Evolutionary conservation across 352 stramenopile genomes (phyloP).

Genomic region (Globisporangium cylindrosporum): DNA sequence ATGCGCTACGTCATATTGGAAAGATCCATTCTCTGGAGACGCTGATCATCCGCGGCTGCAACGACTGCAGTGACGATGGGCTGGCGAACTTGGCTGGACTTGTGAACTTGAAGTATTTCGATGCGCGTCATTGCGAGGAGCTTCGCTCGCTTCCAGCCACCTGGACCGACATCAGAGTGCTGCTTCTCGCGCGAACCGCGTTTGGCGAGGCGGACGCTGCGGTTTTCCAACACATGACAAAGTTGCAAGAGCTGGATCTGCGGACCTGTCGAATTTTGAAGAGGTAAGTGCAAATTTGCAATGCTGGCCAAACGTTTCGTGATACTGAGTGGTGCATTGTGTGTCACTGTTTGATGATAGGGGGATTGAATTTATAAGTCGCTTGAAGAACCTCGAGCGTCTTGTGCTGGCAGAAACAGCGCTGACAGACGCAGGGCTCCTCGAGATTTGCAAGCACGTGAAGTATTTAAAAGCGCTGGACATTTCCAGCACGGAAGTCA

Average conservation of each 20-base stretch:
- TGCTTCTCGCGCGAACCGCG: constrained; percentile 55
- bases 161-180: constrained; percentile 51
- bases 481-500: constrained; percentile 72
- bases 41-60: constrained; percentile 48
- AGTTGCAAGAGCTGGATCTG: constrained; percentile 63
- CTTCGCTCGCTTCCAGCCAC: constrained; percentile 46
- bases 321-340: neutral
- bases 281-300: constrained; percentile 29
- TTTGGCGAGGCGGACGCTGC: constrained; percentile 66
- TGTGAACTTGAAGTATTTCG: constrained; percentile 51
- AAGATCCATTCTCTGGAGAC: constrained; percentile 33
- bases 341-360: constrained; percentile 8
- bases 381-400: constrained; percentile 44
- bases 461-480: constrained; percentile 49
- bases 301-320: neutral
- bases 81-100: constrained; percentile 31
- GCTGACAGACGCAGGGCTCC: constrained; percentile 51
- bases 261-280: constrained; percentile 67
- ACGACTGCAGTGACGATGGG: constrained; percentile 30
- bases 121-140: constrained; percentile 62
- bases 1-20: constrained; percentile 29
- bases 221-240: constrained; percentile 47
- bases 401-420: constrained; percentile 59
- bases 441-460: constrained; percentile 56
- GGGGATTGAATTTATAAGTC: constrained; percentile 72